A percentile compares a stretch with the other conserved stretches of the same genome.
These are phyloP conservation scores for Chrysanthemum seticuspe DNA, from an alignment of 129 eudicot species.

Conservation along the genomic window DNA sequence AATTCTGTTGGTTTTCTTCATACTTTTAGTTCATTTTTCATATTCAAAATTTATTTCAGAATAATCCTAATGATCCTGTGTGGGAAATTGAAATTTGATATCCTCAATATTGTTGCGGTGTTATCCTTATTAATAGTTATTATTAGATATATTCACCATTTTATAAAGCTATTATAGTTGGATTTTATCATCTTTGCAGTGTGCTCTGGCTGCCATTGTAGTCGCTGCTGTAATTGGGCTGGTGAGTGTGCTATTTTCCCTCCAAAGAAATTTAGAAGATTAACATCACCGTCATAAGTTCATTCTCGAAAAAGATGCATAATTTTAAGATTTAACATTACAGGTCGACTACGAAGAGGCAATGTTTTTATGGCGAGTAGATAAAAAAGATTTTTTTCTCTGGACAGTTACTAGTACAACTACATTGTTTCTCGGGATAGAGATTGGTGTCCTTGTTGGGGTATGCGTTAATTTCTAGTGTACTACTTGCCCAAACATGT, in stretches of 20 bases:
- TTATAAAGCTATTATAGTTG: not conserved
- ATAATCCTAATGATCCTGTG: slow-evolving; percentile 13
- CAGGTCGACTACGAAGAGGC: slow-evolving; percentile 99
- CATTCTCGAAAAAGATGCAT: slow-evolving; percentile 6
- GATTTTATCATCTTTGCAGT: slow-evolving; percentile 53
- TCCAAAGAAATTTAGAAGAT: slow-evolving; percentile 14
- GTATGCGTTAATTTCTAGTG: slow-evolving; percentile 44
- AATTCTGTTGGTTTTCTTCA: not conserved
- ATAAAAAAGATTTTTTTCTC: slow-evolving; percentile 86
- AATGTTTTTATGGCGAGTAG: slow-evolving; percentile 84
- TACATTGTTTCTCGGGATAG: slow-evolving; percentile 89
- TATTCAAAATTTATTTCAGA: not conserved
- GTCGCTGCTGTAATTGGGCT: slow-evolving; percentile 97
- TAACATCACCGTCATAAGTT: not conserved
- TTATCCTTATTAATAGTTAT: too few relatives aligned
- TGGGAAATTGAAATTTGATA: not conserved
- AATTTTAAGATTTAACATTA: slow-evolving; percentile 11
- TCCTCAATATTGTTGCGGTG: not conserved
- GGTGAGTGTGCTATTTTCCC: slow-evolving; percentile 53
- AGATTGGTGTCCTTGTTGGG: slow-evolving; percentile 97
- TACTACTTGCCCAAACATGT: not conserved
- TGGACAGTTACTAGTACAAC: slow-evolving; percentile 77
- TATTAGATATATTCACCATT: not conserved
- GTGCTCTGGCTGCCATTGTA: slow-evolving; percentile 96
- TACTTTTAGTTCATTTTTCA: not conserved